A percentile compares a stretch with the other conserved stretches of the same genome.
Evolutionary conservation across 1,284 basidiomycete species (phyloP).

Genomic region (Tausonia pullulans): DNA sequence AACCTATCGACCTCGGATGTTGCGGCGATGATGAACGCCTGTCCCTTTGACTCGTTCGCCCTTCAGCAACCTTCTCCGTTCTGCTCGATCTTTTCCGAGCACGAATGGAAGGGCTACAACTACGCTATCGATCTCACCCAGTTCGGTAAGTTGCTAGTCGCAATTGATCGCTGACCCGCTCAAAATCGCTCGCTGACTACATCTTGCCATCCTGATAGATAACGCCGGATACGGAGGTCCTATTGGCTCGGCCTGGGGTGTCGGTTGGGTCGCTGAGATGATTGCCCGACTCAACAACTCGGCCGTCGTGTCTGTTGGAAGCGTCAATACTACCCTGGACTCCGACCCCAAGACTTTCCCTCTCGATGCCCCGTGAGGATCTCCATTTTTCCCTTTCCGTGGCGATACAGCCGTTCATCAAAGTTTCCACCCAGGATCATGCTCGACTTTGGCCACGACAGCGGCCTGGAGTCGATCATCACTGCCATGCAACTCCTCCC

Average conservation of each 20-base stretch:
- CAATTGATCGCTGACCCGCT: no score
- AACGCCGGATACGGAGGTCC: not conserved
- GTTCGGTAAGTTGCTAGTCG: constrained; percentile 40
- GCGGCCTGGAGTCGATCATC: no score
- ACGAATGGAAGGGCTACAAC: constrained; percentile 49
- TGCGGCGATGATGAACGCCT: constrained; percentile 50
- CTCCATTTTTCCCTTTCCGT: no score
- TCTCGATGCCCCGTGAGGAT: constrained; percentile 31
- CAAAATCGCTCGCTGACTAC: no score
- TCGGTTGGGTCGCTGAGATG: constrained; percentile 63
- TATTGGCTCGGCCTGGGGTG: not conserved
- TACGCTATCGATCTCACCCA: constrained; percentile 63
- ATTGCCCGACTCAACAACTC: constrained; percentile 52
- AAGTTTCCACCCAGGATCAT: no score
- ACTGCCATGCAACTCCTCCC: no score
- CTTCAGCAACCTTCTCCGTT: constrained; percentile 42
- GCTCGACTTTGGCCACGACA: no score
- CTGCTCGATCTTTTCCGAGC: constrained; percentile 48
- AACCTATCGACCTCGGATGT: constrained; percentile 43
- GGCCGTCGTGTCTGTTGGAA: constrained; percentile 53
- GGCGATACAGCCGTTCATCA: no score
- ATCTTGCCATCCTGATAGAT: no score
- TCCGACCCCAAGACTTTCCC: constrained; percentile 54
- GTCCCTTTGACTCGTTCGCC: constrained; percentile 52
- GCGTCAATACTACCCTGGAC: constrained; percentile 62